These are phyloP conservation scores for Gremmenia infestans DNA, from an alignment of 2,329 filamentous ascomycete genomes.

Conservation along the genomic window DNA sequence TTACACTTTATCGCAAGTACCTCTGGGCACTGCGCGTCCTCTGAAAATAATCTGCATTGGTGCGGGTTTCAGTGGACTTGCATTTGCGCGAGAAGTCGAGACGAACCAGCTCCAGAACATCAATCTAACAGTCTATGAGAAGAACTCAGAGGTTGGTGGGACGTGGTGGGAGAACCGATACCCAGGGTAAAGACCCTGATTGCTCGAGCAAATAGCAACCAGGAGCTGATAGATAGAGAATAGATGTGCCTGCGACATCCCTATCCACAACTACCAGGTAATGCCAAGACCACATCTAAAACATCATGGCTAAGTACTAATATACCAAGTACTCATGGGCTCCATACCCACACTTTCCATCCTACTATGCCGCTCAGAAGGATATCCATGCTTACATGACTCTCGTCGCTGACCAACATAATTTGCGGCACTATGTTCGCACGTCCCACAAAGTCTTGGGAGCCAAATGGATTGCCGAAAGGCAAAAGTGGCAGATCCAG, in stretches of 20 bases:
- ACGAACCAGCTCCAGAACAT: conserved; percentile 29
- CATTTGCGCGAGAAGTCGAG: conserved; percentile 34
- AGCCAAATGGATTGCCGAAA: conserved; percentile 48
- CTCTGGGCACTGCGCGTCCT: no score
- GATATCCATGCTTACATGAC: conserved; percentile 67
- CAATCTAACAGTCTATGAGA: conserved; percentile 42
- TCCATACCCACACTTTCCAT: conserved; percentile 55
- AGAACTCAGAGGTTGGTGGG: conserved; percentile 44
- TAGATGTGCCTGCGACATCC: no score
- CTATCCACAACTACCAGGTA: no score
- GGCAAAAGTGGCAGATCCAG: conserved; percentile 45
- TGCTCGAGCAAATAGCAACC: no score
- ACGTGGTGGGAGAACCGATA: conserved; percentile 47
- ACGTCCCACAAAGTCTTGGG: conserved; percentile 51
- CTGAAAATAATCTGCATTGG: conserved; percentile 6
- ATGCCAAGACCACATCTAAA: no score
- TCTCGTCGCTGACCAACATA: conserved; percentile 54
- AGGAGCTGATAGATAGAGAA: no score
- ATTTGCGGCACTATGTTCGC: conserved; percentile 53
- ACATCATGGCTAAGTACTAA: no score
- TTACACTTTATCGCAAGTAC: no score
- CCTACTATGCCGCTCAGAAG: conserved; percentile 58
- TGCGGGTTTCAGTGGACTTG: conserved; percentile 9
- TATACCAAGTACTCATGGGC: conserved; percentile 37
- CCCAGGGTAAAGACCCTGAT: conserved; percentile 6